Evolutionary conservation across 208 protist species (phyloP).

Genomic region (Novymonas esmeraldas): DNA sequence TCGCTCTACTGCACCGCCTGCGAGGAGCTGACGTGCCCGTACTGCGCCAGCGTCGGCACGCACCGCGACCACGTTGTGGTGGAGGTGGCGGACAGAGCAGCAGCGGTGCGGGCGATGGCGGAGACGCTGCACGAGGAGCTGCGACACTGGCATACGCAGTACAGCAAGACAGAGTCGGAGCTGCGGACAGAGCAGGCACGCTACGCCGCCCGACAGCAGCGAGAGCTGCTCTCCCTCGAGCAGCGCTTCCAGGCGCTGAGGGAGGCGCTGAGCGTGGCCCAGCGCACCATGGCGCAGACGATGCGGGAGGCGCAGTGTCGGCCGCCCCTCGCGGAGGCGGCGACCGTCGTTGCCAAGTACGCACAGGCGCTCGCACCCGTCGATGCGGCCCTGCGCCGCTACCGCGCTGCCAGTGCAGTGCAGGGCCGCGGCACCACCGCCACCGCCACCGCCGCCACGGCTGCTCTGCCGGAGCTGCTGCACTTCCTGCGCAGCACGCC

Average conservation of each 20-base stretch:
- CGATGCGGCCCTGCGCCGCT: slow-evolving; percentile 34
- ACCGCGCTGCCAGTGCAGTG: slow-evolving; percentile 10
- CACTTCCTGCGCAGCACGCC: slow-evolving; percentile 24
- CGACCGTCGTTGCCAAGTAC: slow-evolving; percentile 42
- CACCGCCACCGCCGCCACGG: not conserved
- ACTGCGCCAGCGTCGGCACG: slow-evolving; percentile 67
- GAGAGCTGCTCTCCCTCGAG: slow-evolving; percentile 24
- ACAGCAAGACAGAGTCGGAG: slow-evolving; percentile 33
- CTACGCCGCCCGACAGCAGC: slow-evolving; percentile 22
- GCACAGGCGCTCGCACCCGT: slow-evolving; percentile 37
- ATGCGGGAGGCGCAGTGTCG: slow-evolving; percentile 25
- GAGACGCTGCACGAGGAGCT: slow-evolving; percentile 54
- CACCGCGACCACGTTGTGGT: slow-evolving; percentile 59
- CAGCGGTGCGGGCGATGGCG: slow-evolving; percentile 28
- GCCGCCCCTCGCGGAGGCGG: slow-evolving; percentile 43
- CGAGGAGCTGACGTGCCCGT: slow-evolving; percentile 59
- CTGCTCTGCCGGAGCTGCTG: slow-evolving; percentile 19
- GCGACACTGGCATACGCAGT: slow-evolving; percentile 47
- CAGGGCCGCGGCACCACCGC: not conserved
- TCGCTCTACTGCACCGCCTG: slow-evolving; percentile 64
- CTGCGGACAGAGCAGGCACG: slow-evolving; percentile 41
- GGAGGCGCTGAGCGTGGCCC: slow-evolving; percentile 32
- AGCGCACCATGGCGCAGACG: slow-evolving; percentile 27
- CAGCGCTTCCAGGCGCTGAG: slow-evolving; percentile 40
- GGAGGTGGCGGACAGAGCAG: slow-evolving; percentile 35